These are phyloP conservation scores for Kodamaea laetipori DNA, from an alignment of 805 yeast genomes.

Conservation along the genomic window DNA sequence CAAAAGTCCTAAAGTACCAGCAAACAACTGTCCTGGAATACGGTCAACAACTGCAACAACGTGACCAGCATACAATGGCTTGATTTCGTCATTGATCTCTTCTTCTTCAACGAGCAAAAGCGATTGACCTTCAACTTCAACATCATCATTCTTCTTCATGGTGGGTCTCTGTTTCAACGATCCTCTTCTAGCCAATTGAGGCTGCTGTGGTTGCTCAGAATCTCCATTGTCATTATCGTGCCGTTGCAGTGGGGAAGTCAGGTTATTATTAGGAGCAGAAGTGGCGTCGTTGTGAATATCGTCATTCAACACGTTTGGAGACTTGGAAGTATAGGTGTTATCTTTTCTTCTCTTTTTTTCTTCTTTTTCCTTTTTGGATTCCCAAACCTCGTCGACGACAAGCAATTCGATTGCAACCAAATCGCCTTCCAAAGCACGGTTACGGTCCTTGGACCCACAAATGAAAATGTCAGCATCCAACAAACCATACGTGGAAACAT, in stretches of 20 bases:
- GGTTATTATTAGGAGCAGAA: conserved; percentile 45
- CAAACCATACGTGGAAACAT: conserved; percentile 95
- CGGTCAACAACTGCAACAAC: conserved; percentile 98
- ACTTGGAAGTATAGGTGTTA: conserved; percentile 42
- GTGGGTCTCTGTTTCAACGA: conserved; percentile 94
- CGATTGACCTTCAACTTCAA: conserved; percentile 97
- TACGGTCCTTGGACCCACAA: conserved; percentile 97
- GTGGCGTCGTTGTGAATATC: conserved; percentile 83
- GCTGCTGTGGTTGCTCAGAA: conserved; percentile 33
- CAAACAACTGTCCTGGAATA: conserved; percentile 93
- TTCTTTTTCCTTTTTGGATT: conserved; percentile 91
- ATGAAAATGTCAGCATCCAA: conserved; percentile 96
- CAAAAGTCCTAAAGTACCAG: conserved; percentile 90
- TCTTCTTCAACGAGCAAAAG: conserved; percentile 90
- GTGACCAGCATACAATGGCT: conserved; percentile 96
- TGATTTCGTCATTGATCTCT: conserved; percentile 87
- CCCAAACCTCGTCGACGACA: conserved; percentile 98
- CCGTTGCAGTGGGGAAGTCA: conserved; percentile 15
- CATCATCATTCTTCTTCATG: conserved; percentile 96
- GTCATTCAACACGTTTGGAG: conserved; percentile 50
- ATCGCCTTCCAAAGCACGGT: conserved; percentile 96
- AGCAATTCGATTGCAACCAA: conserved; percentile 92
- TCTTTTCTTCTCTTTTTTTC: conserved; percentile 93
- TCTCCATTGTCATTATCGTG: conserved; percentile 28
- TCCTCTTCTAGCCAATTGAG: conserved; percentile 68